Base-by-base conservation (phyloP, 371 early-diverging fungal species). In the Syncephalastrum racemosum region DNA sequence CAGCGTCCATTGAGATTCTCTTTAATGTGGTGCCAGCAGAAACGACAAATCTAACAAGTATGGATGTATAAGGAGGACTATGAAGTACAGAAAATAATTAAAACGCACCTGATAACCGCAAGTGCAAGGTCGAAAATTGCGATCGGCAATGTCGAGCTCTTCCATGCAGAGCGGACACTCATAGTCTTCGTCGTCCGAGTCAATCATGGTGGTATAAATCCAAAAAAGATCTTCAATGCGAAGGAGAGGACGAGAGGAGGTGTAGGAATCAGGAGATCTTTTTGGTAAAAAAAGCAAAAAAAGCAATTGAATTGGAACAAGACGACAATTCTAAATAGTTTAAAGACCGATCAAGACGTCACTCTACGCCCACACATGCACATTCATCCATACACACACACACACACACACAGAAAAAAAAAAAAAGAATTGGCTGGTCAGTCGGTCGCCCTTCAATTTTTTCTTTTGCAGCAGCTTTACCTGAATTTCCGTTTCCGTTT, bases 141-240 rank as follows among this genome's bases (percentile, higher is more conserved):
- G 85, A 73, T 98, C 98, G 41, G 91, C 86, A 68, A 94, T 79
- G 74, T 95, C 96, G 57, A 98, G 88, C 75, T 96, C 96, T 64
- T 98, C 98, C 93, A 96, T 89, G 72, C 98, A 98, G 14, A 98
- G 85, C 27, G 98, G 98, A 72, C 98, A 98, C 50, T 92, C 92
- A 68, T 86, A 79, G 67, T 94, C 93, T 62, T 93, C 95, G 25
- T 89, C 88, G 53, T 92, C 92, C 19, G 86, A 76, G 53, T 66
- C 66, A 40, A 58, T 49, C 66, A 58, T 66, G 50, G 44, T 48
- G 22, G 13, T 51, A 39, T 4, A 5, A 48, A 50, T 4, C 36
- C 10, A 1, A 31, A 31, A 8, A 8, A 31, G 36, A 31, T 31
- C 36, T 31, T 31, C 36, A 31, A 31, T 31, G 36, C 10, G 36